These are phyloP conservation scores for Nosema muscidifuracis DNA, from an alignment of 371 early-diverging fungal genomes.

Conservation along the genomic window DNA sequence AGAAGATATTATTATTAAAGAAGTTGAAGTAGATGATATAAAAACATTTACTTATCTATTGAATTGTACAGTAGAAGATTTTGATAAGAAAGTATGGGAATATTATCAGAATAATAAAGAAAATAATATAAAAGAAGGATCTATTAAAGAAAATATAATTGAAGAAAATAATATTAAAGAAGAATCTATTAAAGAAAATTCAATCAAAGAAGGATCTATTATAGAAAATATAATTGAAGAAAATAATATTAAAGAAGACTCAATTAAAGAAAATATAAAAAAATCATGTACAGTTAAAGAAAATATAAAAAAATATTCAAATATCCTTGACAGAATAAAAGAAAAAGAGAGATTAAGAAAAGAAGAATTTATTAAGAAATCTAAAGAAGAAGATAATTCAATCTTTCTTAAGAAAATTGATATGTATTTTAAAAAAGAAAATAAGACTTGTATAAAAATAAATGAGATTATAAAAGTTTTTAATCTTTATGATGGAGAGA, in stretches of 20 bases:
- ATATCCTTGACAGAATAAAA: conserved; percentile 58
- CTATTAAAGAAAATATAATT: not conserved
- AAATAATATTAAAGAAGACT: not conserved
- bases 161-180: not conserved
- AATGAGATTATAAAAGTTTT: conserved; percentile 33
- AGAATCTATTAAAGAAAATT: not conserved
- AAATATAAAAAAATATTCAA: conserved; percentile 17
- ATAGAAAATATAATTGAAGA: not conserved
- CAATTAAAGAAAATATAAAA: not conserved
- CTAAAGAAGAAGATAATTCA: conserved; percentile 48
- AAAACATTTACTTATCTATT: conserved; percentile 43
- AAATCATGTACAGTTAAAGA: not conserved
- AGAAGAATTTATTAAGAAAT: conserved; percentile 55
- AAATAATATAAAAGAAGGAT: conserved; percentile 2
- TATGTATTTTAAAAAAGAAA: conserved; percentile 25
- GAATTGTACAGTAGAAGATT: not conserved
- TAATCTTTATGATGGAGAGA: conserved; percentile 23
- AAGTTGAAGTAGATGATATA: conserved; percentile 20
- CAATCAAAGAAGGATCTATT: not conserved
- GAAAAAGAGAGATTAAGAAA: conserved; percentile 57
- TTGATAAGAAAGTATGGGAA: conserved; percentile 29
- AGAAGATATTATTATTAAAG: conserved; percentile 28
- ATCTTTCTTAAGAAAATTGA: conserved; percentile 26
- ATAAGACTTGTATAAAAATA: conserved; percentile 33
- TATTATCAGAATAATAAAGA: conserved; percentile 8